Evolutionary conservation across 768 basidiomycete genomes (phyloP), one percentile per base, ranked within the genome.

Genomic region (Butyriboletus loyo): DNA sequence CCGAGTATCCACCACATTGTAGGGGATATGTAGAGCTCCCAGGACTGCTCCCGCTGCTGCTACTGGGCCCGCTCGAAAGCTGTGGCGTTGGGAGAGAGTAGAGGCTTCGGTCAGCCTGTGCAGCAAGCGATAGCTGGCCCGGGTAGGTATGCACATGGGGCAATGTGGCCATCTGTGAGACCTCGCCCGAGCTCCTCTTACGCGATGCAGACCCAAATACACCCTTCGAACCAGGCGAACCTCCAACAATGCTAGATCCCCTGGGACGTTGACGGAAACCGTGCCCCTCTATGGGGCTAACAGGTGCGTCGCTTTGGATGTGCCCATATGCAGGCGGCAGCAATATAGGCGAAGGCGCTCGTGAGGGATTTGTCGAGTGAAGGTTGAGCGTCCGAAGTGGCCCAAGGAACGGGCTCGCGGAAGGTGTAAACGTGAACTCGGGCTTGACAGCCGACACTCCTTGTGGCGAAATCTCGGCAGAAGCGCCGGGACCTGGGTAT

Each of bases 351-450:
- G 85, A 86, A 1, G 89, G 85, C 0, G 85, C 87, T 41, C 87
- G 80, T 11, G 84, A 86, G 0, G 84, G 81, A 46, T 80, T 79
- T 3, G 85, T 73, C 1, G 84, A 86, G 61, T 89, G 86, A 39
- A 91, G 80, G 60, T 89, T 85, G 52, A 92, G 77, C 7, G 85
- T 85, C 49, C 86, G 79, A 58, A 92, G 70, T 2, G 87, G 87
- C 0, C 85, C 89, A 21, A 92, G 79, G 77, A 92, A 90, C 1
- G 89, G 89, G 53, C 85, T 87, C 2, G 87, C 85, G 19, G 84
- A 85, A 1, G 89, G 89, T 1, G 89, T 89, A 60, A 78, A 75
- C 5, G 68, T 54, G 61, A 75, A 69, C 44, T 75, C 75, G 22
- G 70, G 58, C 38, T 66, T 70, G 49, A 60, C 48, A 36, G 45